phyloP scores from a whole-genome alignment of 2,329 filamentous ascomycete species.

The Magnaporthiopsis rhizophila region DNA sequence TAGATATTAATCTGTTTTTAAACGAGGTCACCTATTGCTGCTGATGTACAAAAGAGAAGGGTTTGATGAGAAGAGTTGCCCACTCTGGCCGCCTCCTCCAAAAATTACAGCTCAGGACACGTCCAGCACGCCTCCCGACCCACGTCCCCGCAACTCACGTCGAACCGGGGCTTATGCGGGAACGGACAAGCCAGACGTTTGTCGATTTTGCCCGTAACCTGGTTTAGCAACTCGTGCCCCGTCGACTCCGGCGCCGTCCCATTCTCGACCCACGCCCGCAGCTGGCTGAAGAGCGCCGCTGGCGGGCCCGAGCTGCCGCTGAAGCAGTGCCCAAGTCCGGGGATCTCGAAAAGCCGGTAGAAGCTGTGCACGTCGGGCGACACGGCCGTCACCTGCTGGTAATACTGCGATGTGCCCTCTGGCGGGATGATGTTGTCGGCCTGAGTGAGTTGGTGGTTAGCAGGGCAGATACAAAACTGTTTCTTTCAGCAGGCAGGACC shows the following conservation, averaged over 20 bases:
- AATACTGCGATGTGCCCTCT: slow-evolving; percentile 15
- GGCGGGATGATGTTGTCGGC: slow-evolving; percentile 13
- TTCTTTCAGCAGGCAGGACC: slow-evolving; percentile 23
- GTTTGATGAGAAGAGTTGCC: too few species aligned
- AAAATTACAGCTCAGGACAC: not conserved
- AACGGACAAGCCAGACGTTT: slow-evolving; percentile 32
- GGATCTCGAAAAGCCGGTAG: slow-evolving; percentile 23
- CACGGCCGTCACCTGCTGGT: slow-evolving; percentile 14
- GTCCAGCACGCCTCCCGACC: slow-evolving; percentile 4
- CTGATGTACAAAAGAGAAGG: too few species aligned
- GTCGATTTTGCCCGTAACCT: not conserved
- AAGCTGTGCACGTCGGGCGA: slow-evolving; percentile 20
- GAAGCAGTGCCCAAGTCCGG: slow-evolving; percentile 25
- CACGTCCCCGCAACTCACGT: not conserved
- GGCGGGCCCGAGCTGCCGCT: slow-evolving; percentile 20
- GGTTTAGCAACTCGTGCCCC: slow-evolving; percentile 1
- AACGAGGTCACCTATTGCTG: too few species aligned
- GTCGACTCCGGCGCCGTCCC: slow-evolving; percentile 10
- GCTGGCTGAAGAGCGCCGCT: slow-evolving; percentile 16
- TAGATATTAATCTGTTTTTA: too few species aligned
- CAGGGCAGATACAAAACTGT: too few species aligned
- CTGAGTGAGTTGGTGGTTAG: not conserved
- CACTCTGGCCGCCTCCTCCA: too few species aligned
- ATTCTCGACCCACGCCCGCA: slow-evolving; percentile 22
- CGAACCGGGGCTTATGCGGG: slow-evolving; percentile 20